Conservation (phyloP, 2,329 filamentous ascomycete species). For the Fusarium coicis region DNA sequence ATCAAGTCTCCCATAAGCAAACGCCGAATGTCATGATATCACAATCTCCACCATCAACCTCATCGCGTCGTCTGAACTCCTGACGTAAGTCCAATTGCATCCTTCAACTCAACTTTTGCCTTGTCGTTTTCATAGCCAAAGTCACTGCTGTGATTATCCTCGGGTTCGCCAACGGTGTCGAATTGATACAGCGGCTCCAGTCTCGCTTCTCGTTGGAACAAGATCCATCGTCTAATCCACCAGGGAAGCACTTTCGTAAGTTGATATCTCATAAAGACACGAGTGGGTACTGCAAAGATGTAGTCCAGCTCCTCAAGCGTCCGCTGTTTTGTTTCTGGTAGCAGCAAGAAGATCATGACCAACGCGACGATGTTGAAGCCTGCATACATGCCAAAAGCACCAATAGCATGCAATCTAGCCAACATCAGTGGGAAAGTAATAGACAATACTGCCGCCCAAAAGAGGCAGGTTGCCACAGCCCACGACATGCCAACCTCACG, state of each 20-base stretch:
- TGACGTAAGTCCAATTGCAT: conserved; percentile 47
- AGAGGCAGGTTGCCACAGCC: conserved; percentile 73
- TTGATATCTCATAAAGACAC: conserved; percentile 68
- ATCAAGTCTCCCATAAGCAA: conserved; percentile 17
- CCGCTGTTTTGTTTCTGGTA: conserved; percentile 69
- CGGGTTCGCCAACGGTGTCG: conserved; percentile 48
- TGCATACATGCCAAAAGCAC: conserved; percentile 66
- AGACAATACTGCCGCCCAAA: conserved; percentile 69
- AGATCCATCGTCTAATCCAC: conserved; percentile 68
- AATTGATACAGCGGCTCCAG: conserved; percentile 58
- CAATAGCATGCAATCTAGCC: conserved; percentile 54
- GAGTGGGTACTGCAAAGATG: conserved; percentile 69
- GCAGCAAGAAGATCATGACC: conserved; percentile 65
- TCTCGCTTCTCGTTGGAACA: conserved; percentile 58
- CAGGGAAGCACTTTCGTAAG: conserved; percentile 66
- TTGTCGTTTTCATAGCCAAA: conserved; percentile 52
- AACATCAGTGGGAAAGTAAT: conserved; percentile 72
- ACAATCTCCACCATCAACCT: conserved; percentile 1
- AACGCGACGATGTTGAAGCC: conserved; percentile 66
- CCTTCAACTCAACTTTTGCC: conserved; percentile 53
- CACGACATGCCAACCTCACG: conserved; percentile 78
- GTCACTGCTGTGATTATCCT: conserved; percentile 47
- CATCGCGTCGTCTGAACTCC: conserved; percentile 28
- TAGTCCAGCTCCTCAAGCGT: conserved; percentile 68
- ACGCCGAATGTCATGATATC: conserved; percentile 26